These are phyloP conservation scores for Leccinum barrowsii DNA, from an alignment of 768 basidiomycete species.

Conservation along the genomic window DNA sequence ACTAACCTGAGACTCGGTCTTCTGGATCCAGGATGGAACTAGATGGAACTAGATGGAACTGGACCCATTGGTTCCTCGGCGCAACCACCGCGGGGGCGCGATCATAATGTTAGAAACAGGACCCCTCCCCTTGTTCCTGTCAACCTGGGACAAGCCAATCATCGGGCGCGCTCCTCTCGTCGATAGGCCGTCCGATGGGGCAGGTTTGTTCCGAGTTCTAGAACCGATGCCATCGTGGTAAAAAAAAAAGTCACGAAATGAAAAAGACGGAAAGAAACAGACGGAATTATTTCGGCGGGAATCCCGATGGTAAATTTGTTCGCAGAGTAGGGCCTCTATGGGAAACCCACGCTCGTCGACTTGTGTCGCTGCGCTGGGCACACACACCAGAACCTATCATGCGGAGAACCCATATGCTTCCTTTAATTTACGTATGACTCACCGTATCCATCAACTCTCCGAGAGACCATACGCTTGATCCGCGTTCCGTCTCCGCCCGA, in stretches of 20 bases:
- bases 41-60: background rate
- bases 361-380: background rate
- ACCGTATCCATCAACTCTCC: conserved; percentile 17
- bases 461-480: background rate
- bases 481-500: conserved; percentile 15
- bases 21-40: background rate
- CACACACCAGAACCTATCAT: background rate
- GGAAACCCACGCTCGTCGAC: background rate
- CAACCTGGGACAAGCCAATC: background rate
- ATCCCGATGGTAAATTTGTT: background rate
- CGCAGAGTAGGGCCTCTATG: background rate
- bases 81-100: background rate
- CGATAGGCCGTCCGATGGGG: background rate
- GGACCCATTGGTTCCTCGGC: background rate
- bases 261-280: background rate
- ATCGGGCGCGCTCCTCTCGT: background rate
- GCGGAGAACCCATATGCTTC: conserved; percentile 1
- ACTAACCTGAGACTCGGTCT: background rate
- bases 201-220: conserved; percentile 5
- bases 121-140: conserved; percentile 9
- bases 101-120: conserved; percentile 5
- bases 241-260: background rate
- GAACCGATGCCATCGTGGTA: conserved; percentile 10
- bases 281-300: conserved; percentile 1
- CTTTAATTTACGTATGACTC: conserved; percentile 3